Conservation (phyloP, 208 protist genomes). For the Trichomonas gallinae region DNA sequence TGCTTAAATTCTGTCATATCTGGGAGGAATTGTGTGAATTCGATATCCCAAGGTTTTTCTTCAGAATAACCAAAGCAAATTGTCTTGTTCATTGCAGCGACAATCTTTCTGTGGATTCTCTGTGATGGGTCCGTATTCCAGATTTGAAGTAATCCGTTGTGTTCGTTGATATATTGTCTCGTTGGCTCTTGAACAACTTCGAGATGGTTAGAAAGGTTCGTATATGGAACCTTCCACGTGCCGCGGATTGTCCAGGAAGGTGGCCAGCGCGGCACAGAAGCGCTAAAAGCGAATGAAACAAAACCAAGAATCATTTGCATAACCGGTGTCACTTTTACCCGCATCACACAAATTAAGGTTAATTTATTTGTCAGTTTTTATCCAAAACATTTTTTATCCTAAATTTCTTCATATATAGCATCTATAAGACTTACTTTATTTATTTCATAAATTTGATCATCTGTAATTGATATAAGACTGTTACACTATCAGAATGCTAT, state of each 20-base stretch:
- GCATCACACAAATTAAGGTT: too few species aligned
- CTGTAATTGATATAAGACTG: too few species aligned
- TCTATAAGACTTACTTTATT: too few species aligned
- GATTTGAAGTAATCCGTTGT: neutral
- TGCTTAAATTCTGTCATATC: neutral
- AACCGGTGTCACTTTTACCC: too few species aligned
- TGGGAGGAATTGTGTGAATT: neutral
- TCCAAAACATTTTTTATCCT: too few species aligned
- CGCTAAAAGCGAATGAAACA: too few species aligned
- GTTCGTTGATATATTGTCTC: neutral
- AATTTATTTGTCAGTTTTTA: too few species aligned
- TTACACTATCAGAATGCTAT: too few species aligned
- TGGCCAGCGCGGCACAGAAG: neutral
- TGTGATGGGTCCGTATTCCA: neutral
- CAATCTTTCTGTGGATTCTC: neutral
- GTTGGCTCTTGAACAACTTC: neutral
- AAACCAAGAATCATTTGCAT: too few species aligned
- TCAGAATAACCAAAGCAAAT: neutral
- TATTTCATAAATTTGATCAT: too few species aligned
- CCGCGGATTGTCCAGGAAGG: neutral
- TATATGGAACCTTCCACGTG: neutral
- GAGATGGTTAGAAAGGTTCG: neutral
- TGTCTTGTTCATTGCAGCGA: neutral
- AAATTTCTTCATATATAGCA: too few species aligned
- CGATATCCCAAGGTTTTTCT: neutral